Percentiles rank a stretch among this genome's conserved stretches.
Evolutionary conservation across 306 rosid genomes (phyloP).

Genomic region (Prinsepia uniflora): DNA sequence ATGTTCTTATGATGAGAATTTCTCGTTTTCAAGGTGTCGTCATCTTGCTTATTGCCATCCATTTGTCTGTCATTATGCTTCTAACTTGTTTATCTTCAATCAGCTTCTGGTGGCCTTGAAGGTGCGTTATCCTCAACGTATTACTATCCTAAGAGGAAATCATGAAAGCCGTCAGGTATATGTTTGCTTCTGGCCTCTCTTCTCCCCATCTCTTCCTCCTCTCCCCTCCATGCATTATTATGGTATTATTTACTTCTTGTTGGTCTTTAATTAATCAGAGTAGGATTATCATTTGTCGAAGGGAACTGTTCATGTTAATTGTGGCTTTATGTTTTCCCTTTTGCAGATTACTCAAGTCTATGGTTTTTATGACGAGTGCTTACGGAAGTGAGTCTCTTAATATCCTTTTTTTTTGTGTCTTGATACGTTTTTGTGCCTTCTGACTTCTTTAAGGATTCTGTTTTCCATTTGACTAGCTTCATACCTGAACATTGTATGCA

Average conservation of each 20-base stretch:
- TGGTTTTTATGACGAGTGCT: constrained; percentile 93
- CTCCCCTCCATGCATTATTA: not conserved
- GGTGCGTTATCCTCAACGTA: constrained; percentile 86
- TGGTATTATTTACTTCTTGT: not conserved
- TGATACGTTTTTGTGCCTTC: not conserved
- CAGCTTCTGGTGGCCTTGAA: constrained; percentile 97
- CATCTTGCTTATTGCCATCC: not conserved
- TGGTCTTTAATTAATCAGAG: not conserved
- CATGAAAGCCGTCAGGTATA: constrained; percentile 99
- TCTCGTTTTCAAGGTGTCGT: not conserved
- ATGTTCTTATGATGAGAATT: not conserved
- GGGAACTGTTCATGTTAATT: constrained; percentile 23
- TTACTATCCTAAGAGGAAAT: constrained; percentile 94
- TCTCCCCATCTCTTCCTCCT: not conserved
- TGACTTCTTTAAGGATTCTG: not conserved
- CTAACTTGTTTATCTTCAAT: constrained; percentile 17
- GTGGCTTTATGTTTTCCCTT: constrained; percentile 14
- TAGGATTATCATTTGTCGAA: not conserved
- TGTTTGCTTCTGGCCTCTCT: not conserved
- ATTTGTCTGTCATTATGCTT: not conserved
- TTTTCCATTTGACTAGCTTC: not conserved
- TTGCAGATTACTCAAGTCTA: constrained; percentile 98
- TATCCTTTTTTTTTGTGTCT: not conserved
- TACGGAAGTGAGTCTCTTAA: constrained; percentile 71
- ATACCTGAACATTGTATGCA: not conserved